Conservation (phyloP, 352 stramenopile genomes). For the Phytophthora brassicae region DNA sequence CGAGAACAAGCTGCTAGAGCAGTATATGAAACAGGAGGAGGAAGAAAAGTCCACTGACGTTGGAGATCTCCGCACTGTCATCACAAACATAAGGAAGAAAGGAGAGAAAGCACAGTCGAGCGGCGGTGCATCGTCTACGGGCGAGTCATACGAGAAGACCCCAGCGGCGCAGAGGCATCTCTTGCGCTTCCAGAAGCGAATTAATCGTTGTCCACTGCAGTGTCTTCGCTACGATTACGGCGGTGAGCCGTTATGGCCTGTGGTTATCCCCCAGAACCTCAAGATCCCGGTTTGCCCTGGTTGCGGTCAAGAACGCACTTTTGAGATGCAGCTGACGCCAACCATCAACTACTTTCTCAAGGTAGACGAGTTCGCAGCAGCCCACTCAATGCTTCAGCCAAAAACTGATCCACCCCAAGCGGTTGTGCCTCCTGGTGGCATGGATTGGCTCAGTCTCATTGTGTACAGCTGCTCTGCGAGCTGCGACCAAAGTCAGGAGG, state of each 20-base stretch:
- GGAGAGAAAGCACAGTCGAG: slow-evolving; percentile 4
- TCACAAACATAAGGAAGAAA: slow-evolving; percentile 58
- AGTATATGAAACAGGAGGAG: slow-evolving; percentile 83
- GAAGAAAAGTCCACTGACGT: slow-evolving; percentile 77
- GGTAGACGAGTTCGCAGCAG: slow-evolving; percentile 62
- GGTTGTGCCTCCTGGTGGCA: slow-evolving; percentile 36
- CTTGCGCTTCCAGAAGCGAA: slow-evolving; percentile 87
- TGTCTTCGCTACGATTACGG: slow-evolving; percentile 87
- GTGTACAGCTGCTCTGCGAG: slow-evolving; percentile 78
- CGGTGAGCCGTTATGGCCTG: slow-evolving; percentile 80
- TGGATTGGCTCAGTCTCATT: slow-evolving; percentile 83
- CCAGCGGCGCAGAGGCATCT: slow-evolving; percentile 72
- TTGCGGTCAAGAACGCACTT: slow-evolving; percentile 67
- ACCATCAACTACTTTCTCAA: slow-evolving; percentile 88
- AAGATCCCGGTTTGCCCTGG: slow-evolving; percentile 50
- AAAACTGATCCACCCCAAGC: slow-evolving; percentile 2
- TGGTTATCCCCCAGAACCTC: slow-evolving; percentile 46
- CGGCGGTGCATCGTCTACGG: slow-evolving; percentile 25
- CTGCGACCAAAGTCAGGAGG: slow-evolving; percentile 59
- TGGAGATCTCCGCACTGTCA: slow-evolving; percentile 54
- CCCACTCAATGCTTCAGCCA: not conserved
- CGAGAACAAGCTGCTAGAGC: slow-evolving; percentile 70
- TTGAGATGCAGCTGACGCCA: slow-evolving; percentile 83
- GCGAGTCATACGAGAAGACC: slow-evolving; percentile 83
- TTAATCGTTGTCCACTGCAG: slow-evolving; percentile 73